A percentile compares a stretch with the other conserved stretches of the same genome.
phyloP scores from a whole-genome alignment of 2,329 filamentous ascomycete species.

The Podosphaera aphanis region DNA sequence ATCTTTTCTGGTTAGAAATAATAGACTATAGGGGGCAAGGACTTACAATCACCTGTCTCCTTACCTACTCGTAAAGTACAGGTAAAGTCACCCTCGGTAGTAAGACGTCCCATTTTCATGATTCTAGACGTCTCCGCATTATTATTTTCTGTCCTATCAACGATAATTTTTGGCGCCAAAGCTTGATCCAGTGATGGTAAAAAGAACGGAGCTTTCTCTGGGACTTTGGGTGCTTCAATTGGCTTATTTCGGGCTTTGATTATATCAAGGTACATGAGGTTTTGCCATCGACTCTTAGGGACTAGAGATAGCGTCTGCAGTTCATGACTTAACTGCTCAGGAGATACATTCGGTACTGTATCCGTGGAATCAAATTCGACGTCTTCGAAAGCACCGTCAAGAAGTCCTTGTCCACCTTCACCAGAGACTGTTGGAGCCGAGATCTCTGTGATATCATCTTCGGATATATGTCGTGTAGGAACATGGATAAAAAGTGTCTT shows the following conservation, averaged over 20 bases:
- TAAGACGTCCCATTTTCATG: constrained; percentile 36
- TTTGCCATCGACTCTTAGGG: constrained; percentile 84
- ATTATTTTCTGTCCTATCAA: constrained; percentile 15
- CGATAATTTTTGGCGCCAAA: constrained; percentile 6
- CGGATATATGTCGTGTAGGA: constrained; percentile 62
- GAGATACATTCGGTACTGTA: constrained; percentile 26
- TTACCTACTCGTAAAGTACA: constrained; percentile 30
- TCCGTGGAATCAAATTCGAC: constrained; percentile 27
- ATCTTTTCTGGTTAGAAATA: constrained; percentile 20
- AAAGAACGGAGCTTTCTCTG: constrained; percentile 92
- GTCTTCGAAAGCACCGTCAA: constrained; percentile 53
- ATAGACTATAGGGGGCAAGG: neutral
- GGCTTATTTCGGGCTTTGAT: constrained; percentile 87
- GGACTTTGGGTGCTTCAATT: constrained; percentile 69
- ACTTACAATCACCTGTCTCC: constrained; percentile 35
- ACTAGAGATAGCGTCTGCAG: constrained; percentile 78
- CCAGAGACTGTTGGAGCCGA: constrained; percentile 54
- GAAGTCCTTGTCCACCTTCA: constrained; percentile 50
- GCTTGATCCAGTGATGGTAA: constrained; percentile 39
- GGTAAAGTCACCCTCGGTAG: constrained; percentile 34
- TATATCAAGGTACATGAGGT: constrained; percentile 69
- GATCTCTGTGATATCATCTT: constrained; percentile 44
- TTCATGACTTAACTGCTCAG: constrained; percentile 60
- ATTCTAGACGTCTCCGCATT: constrained; percentile 38
- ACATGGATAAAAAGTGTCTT: constrained; percentile 75